Conservation (phyloP, 2,329 filamentous ascomycete species). For the Colletotrichum tabaci region DNA sequence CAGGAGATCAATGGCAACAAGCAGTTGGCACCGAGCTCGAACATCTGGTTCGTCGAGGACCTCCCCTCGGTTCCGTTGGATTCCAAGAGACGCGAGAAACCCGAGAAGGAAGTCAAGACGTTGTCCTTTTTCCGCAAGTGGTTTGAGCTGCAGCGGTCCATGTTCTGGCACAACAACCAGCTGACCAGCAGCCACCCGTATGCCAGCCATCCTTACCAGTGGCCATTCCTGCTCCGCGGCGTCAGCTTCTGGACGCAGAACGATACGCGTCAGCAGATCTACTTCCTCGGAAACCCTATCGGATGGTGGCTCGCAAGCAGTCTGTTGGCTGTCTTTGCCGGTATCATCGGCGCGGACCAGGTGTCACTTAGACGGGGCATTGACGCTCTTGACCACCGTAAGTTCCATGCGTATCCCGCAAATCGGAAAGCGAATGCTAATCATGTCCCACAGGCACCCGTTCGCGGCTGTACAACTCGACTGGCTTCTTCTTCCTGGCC, state of each 20-base stretch:
- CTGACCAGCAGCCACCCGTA: conserved; percentile 98
- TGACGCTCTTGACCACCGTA: conserved; percentile 93
- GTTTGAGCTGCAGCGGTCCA: conserved; percentile 94
- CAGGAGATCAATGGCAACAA: conserved; percentile 99
- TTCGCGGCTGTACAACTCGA: conserved; percentile 96
- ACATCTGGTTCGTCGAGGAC: conserved; percentile 94
- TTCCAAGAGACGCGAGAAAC: conserved; percentile 80
- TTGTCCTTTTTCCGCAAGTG: conserved; percentile 95
- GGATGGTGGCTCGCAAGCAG: conserved; percentile 98
- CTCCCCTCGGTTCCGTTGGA: conserved; percentile 84
- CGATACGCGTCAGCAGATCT: conserved; percentile 95
- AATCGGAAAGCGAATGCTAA: conserved; percentile 48
- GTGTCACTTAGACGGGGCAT: conserved; percentile 92
- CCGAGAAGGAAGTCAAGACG: conserved; percentile 83
- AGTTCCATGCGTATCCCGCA: conserved; percentile 59
- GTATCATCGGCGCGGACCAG: conserved; percentile 93
- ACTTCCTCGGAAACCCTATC: conserved; percentile 96
- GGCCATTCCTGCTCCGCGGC: conserved; percentile 96
- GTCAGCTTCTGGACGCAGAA: conserved; percentile 99
- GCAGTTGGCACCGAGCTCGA: conserved; percentile 89
- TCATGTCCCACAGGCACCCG: conserved; percentile 76
- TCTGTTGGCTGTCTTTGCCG: conserved; percentile 91
- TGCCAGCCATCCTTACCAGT: conserved; percentile 93
- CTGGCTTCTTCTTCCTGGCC: conserved; percentile 98
- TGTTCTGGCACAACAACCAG: conserved; percentile 99